Evolutionary conservation across 495 filamentous ascomycete genomes (phyloP).

Genomic region (Sphaerosporella brunnea): DNA sequence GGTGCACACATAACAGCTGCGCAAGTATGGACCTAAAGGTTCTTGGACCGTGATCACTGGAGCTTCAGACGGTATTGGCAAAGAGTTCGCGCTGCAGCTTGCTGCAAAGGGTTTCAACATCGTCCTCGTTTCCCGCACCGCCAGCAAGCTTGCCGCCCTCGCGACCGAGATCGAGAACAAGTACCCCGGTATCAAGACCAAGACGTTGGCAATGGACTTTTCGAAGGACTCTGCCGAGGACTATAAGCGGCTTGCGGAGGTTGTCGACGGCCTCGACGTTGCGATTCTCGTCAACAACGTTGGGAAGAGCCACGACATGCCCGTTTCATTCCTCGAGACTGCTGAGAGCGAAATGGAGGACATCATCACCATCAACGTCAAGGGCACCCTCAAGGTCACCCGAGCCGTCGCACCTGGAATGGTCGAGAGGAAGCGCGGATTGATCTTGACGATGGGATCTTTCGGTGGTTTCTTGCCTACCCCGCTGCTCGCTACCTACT

Average conservation of each 20-base stretch:
- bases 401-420: conserved; percentile 72
- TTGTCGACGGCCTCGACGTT: conserved; percentile 58
- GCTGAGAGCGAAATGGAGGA: conserved; percentile 57
- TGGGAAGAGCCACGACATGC: conserved; percentile 80
- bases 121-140: conserved; percentile 81
- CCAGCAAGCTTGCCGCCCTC: conserved; percentile 66
- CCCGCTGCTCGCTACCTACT: conserved; percentile 88
- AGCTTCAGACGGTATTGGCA: conserved; percentile 90
- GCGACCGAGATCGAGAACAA: conserved; percentile 55
- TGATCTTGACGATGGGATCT: conserved; percentile 94
- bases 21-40: conserved; percentile 75
- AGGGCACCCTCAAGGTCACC: conserved; percentile 71
- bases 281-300: conserved; percentile 94
- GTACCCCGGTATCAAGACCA: conserved; percentile 44
- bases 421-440: conserved; percentile 58
- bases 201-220: conserved; percentile 81
- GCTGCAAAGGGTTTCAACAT: conserved; percentile 85
- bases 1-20: conserved; percentile 42
- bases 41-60: conserved; percentile 92
- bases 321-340: conserved; percentile 72
- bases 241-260: conserved; percentile 49
- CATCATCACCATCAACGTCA: conserved; percentile 90
- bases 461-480: conserved; percentile 83
- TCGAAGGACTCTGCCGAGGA: conserved; percentile 54
- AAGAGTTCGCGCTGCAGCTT: conserved; percentile 84